Conservation (phyloP, 768 basidiomycete species). For the Phaeotremella skinneri region DNA sequence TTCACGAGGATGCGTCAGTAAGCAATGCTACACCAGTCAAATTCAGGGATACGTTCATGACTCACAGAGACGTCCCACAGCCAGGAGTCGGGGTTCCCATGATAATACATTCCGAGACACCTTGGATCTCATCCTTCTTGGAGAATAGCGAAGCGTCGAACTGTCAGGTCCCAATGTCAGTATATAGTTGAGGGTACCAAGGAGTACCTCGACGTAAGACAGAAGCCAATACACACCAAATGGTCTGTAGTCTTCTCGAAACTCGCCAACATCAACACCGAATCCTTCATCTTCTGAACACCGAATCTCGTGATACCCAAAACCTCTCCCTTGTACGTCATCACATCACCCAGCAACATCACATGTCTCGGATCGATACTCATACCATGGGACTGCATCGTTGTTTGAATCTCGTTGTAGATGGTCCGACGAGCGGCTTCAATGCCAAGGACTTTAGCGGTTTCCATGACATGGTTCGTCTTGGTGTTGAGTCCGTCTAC, state of each 20-base stretch:
- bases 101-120: constrained; percentile 98
- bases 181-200: neutral
- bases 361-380: constrained; percentile 98
- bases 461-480: constrained; percentile 97
- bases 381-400: constrained; percentile 96
- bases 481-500: constrained; percentile 88
- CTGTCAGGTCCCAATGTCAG: constrained; percentile 12
- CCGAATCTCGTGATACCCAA: constrained; percentile 98
- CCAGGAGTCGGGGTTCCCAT: constrained; percentile 95
- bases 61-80: constrained; percentile 89
- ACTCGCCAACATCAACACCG: constrained; percentile 93
- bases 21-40: neutral
- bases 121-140: constrained; percentile 89
- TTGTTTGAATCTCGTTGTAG: constrained; percentile 94
- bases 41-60: neutral
- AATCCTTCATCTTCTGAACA: constrained; percentile 98
- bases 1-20: constrained; percentile 10
- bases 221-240: constrained; percentile 53
- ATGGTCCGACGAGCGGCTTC: constrained; percentile 93
- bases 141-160: constrained; percentile 97
- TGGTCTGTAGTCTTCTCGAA: constrained; percentile 99
- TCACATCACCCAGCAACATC: constrained; percentile 96
- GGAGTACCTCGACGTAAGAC: no score
- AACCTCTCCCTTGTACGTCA: constrained; percentile 99
- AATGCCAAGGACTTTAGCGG: constrained; percentile 91